A percentile compares a stretch with the other conserved stretches of the same genome.
Conservation (phyloP, 169 alveolate species). For the Eimeria sp. region DNA sequence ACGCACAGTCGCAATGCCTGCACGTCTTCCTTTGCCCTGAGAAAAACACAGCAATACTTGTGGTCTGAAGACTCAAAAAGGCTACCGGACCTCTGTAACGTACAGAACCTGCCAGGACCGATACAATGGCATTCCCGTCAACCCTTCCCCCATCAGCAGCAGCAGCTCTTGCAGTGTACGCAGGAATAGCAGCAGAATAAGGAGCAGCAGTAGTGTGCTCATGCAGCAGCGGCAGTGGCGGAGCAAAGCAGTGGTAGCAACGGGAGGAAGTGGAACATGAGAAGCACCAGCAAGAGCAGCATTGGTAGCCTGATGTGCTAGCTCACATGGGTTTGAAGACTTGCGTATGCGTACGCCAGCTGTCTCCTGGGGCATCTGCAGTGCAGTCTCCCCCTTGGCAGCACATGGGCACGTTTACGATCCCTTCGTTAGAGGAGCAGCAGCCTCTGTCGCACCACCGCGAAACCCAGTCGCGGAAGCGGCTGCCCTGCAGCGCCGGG, state of each 20-base stretch:
- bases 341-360: slow-evolving; percentile 31
- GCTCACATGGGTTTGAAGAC: slow-evolving; percentile 55
- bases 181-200: neutral
- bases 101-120: neutral
- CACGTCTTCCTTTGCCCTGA: slow-evolving; percentile 40
- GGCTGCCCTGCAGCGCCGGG: slow-evolving; percentile 43
- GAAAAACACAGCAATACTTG: neutral
- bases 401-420: neutral
- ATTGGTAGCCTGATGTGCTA: neutral
- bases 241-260: neutral
- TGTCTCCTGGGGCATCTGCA: neutral
- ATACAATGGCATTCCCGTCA: neutral
- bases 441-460: slow-evolving; percentile 23
- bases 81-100: neutral
- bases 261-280: neutral
- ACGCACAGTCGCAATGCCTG: slow-evolving; percentile 39
- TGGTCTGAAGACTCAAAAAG: neutral
- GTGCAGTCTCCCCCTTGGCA: neutral
- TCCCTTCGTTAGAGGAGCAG: neutral
- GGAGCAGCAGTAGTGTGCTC: neutral
- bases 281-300: neutral
- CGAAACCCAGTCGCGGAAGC: slow-evolving; percentile 25
- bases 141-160: neutral
- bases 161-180: neutral
- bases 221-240: neutral